These are phyloP conservation scores for Nakazawaea wickerhamii DNA, from an alignment of 805 yeast genomes.

Conservation along the genomic window DNA sequence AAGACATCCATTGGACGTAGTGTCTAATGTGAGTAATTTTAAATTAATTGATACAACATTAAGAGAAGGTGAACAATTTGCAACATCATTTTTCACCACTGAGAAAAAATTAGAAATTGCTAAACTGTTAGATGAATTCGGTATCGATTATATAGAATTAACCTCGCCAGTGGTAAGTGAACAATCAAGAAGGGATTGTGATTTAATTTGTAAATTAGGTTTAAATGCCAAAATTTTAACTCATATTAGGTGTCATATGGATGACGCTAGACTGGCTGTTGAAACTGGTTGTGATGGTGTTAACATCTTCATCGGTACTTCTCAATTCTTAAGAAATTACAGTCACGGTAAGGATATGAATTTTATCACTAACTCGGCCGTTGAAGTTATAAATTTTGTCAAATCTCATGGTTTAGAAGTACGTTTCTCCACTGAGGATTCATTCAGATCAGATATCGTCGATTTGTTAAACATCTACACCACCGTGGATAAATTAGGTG, in stretches of 20 bases:
- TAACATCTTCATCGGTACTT: conserved; percentile 56
- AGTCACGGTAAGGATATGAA: conserved; percentile 60
- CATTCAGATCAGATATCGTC: conserved; percentile 55
- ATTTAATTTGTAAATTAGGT: conserved; percentile 54
- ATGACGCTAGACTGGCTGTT: conserved; percentile 54
- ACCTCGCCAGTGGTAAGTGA: conserved; percentile 58
- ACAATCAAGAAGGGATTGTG: conserved; percentile 52
- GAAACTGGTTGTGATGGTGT: conserved; percentile 63
- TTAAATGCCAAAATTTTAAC: conserved; percentile 53
- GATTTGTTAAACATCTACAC: conserved; percentile 54
- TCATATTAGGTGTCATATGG: conserved; percentile 59
- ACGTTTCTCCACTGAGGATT: conserved; percentile 54
- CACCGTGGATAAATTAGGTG: conserved; percentile 59
- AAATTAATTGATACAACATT: conserved; percentile 52
- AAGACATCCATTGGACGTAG: conserved; percentile 51
- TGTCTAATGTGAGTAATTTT: conserved; percentile 49
- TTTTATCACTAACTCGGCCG: conserved; percentile 49
- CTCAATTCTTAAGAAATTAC: conserved; percentile 50
- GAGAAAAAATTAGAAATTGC: conserved; percentile 55
- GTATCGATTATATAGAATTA: conserved; percentile 55
- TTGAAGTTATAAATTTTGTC: conserved; percentile 55
- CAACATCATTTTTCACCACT: conserved; percentile 54
- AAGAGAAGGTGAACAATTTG: conserved; percentile 62
- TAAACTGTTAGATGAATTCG: conserved; percentile 55
- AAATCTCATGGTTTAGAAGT: conserved; percentile 56